Base-by-base conservation (phyloP, 129 eudicot genomes). In the Heracleum sosnowskyi region DNA sequence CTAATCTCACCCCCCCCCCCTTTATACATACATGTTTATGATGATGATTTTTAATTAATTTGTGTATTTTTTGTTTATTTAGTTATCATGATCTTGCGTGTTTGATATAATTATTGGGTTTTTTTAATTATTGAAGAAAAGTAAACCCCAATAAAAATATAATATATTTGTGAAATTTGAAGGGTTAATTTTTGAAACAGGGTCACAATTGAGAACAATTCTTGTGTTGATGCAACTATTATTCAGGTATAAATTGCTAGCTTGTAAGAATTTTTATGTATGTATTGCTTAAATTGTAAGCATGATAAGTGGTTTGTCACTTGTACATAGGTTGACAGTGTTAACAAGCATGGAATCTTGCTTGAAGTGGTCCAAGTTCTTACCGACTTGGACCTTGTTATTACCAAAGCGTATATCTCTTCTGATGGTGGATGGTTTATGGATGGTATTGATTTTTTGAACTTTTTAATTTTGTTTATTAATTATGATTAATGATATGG, bases 361-460 rank as follows among this genome's bases (percentile, higher is more conserved):
- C 93, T 94, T 36, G 89, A 91, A 83, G 98, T 94, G 47, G 98
- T 94, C 37, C 98, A 94, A 88, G 90, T 94, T 78, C 97, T 94
- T 41, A 83, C 96, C 1, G 97, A 94, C 74, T 76, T 94, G 85
- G 84, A 88, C 63, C 97, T 94, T 20, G 86, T 89, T 29, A 88
- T 94, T 28, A 94, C 85, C 62, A 94, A 94, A 86, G 98, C 96
- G 0, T 94, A 94, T 82, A 89, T 94, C 62, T 94, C 97, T 13
- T 94, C 98, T 15, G 98, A 94, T 75, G 98, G 93, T 17, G 97
- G 96, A 73, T 94, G 98, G 98, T 94, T 94, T 87, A 91, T 94
- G 98, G 98, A 94, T 80, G 98, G 98, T 91, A 88, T 69, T 46
- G 4, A 69, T 64, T 77, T 40, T 6, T 45, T 28, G 1, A 11